A percentile compares a stretch with the other conserved stretches of the same genome.
These are phyloP conservation scores for Lasiodiplodia theobromae DNA, from an alignment of 2,329 filamentous ascomycete genomes.

Conservation along the genomic window DNA sequence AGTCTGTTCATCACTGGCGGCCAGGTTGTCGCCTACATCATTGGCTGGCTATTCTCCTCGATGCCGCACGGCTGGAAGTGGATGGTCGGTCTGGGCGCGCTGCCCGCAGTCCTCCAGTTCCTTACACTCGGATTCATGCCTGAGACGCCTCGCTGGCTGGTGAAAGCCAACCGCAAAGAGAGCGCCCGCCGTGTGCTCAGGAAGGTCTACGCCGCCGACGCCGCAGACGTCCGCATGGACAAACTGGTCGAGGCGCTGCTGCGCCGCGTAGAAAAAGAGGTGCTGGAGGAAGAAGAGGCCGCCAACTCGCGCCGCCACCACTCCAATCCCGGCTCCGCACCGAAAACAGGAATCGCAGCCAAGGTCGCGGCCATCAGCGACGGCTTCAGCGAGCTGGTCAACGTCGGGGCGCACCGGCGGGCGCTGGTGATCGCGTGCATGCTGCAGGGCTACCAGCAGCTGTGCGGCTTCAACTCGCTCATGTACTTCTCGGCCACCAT, in stretches of 20 bases:
- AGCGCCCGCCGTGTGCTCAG: conserved; percentile 70
- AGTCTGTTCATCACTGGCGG: conserved; percentile 85
- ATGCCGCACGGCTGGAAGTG: conserved; percentile 79
- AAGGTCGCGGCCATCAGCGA: conserved; percentile 59
- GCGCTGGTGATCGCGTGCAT: conserved; percentile 86
- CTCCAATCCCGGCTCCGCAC: conserved; percentile 18
- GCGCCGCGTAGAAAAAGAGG: conserved; percentile 74
- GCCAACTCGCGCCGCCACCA: conserved; percentile 43
- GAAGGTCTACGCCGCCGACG: conserved; percentile 64
- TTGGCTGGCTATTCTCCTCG: conserved; percentile 75
- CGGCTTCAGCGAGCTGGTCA: conserved; percentile 58
- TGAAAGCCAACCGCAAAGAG: conserved; percentile 68
- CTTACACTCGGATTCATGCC: conserved; percentile 75
- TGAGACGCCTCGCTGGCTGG: conserved; percentile 88
- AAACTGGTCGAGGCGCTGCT: conserved; percentile 66
- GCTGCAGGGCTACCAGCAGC: conserved; percentile 85
- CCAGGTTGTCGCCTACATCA: conserved; percentile 72
- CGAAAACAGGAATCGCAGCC: conserved; percentile 38
- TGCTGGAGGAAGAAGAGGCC: conserved; percentile 70
- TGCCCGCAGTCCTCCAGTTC: conserved; percentile 77
- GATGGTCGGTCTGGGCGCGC: conserved; percentile 86
- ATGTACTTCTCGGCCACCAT: conserved; percentile 56
- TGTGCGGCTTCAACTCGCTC: conserved; percentile 65
- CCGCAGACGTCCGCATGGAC: conserved; percentile 29
- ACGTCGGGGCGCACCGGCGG: conserved; percentile 65